Evolutionary conservation across 345 rosid species (phyloP).

Genomic region (Dipteronia dyeriana): DNA sequence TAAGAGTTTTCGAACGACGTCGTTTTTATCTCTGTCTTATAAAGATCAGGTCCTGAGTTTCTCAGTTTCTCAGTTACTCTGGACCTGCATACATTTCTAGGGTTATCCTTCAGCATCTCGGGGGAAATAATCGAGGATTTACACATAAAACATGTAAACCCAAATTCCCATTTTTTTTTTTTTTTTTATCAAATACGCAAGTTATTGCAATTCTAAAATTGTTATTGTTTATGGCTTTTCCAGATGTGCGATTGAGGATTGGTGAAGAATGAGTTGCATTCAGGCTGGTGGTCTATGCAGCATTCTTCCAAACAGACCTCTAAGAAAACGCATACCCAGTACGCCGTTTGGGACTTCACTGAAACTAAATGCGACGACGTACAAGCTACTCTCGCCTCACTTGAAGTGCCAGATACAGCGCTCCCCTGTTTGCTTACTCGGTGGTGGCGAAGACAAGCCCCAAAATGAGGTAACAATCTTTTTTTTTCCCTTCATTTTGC

Average conservation of each 20-base stretch:
- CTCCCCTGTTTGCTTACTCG: slow-evolving; percentile 55
- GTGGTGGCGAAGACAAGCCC: slow-evolving; percentile 55
- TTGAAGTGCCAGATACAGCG: slow-evolving; percentile 27
- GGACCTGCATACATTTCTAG: background rate
- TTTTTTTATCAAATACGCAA: background rate
- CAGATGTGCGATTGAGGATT: slow-evolving; percentile 1
- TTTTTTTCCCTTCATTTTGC: no score
- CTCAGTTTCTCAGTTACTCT: no score
- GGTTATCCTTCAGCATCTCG: background rate
- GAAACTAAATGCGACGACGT: slow-evolving; percentile 19
- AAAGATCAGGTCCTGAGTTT: background rate
- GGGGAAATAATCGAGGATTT: background rate
- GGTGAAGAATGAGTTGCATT: slow-evolving; percentile 15
- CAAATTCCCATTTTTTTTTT: background rate
- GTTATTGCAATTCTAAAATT: background rate
- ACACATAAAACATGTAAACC: background rate
- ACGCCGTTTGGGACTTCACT: slow-evolving; percentile 11
- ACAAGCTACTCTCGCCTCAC: slow-evolving; percentile 26
- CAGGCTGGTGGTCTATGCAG: background rate
- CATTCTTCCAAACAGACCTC: background rate
- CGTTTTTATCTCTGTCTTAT: background rate
- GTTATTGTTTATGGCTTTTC: background rate
- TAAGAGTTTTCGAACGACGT: background rate
- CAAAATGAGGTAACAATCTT: slow-evolving; percentile 44
- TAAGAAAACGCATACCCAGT: background rate